Percentiles rank a stretch among this genome's conserved stretches.
Conservation (phyloP, 2,329 filamentous ascomycete species). For the Rachicladosporium sp. region DNA sequence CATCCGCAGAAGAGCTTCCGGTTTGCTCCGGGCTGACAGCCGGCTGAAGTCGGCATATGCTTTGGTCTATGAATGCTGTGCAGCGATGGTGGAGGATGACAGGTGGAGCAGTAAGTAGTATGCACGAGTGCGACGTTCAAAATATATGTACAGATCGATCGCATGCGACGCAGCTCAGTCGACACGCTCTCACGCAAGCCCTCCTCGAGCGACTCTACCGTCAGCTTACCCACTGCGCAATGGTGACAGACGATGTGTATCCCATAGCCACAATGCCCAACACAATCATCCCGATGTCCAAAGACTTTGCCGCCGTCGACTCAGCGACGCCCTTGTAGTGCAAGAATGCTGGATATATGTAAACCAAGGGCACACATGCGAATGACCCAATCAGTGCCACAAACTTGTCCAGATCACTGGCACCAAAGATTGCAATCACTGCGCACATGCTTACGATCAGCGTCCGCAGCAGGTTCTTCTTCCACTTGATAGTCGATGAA, state of each 20-base stretch:
- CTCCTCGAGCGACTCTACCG: not conserved
- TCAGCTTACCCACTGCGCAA: constrained; percentile 17
- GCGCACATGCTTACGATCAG: constrained; percentile 47
- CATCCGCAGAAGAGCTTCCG: no score
- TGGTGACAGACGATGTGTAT: constrained; percentile 53
- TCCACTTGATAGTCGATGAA: constrained; percentile 56
- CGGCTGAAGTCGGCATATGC: no score
- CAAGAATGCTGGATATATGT: constrained; percentile 61
- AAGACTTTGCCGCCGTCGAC: constrained; percentile 40
- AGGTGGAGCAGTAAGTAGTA: no score
- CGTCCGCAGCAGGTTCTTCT: constrained; percentile 57
- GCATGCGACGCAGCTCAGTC: no score
- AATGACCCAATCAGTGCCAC: constrained; percentile 62
- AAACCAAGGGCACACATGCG: constrained; percentile 63
- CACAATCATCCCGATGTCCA: constrained; percentile 51
- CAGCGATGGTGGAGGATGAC: no score
- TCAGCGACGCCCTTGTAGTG: constrained; percentile 57
- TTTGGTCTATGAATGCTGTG: no score
- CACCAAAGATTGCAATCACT: constrained; percentile 49
- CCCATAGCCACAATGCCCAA: constrained; percentile 56
- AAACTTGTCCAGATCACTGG: constrained; percentile 60
- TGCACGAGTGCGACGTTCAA: no score
- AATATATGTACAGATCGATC: no score
- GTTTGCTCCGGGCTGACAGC: no score
- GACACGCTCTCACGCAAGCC: no score